phyloP scores from a whole-genome alignment of 331 rosid species.

The Spiraea crenata region DNA sequence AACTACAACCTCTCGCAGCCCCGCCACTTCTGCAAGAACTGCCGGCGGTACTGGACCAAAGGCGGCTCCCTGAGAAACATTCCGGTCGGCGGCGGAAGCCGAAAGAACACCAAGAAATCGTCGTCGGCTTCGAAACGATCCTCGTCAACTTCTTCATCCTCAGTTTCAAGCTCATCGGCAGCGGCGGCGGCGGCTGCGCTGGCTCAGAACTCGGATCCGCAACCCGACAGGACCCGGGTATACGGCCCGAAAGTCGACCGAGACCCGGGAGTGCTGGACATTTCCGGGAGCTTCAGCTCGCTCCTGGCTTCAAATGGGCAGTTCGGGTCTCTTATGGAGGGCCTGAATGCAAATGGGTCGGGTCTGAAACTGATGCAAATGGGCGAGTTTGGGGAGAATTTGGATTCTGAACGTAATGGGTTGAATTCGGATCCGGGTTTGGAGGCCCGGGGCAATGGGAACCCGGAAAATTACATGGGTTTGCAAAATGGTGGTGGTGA shows the following conservation, averaged over 20 bases:
- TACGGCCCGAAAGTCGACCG: conserved; percentile 30
- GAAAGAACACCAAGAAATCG: conserved; percentile 56
- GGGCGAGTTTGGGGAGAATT: conserved; percentile 46
- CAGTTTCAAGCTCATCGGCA: conserved; percentile 23
- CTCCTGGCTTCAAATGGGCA: conserved; percentile 58
- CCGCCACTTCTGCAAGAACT: conserved; percentile 85
- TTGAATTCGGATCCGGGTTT: conserved; percentile 39
- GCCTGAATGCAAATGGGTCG: conserved; percentile 54
- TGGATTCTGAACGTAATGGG: conserved; percentile 28
- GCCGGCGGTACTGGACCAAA: conserved; percentile 89
- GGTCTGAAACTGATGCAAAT: conserved; percentile 44
- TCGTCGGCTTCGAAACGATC: conserved; percentile 48
- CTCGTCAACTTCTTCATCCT: conserved; percentile 35
- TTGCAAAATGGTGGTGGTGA: conserved; percentile 62
- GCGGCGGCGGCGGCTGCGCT: not conserved
- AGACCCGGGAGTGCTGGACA: conserved; percentile 29
- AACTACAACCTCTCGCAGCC: conserved; percentile 95
- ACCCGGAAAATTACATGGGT: conserved; percentile 48
- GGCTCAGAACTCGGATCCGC: conserved; percentile 25
- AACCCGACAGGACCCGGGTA: conserved; percentile 34
- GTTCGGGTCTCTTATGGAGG: conserved; percentile 54
- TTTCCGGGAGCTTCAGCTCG: conserved; percentile 70
- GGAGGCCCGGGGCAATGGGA: conserved; percentile 40
- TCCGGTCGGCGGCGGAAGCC: conserved; percentile 81
- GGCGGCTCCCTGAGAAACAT: conserved; percentile 85